Conservation (phyloP, 495 filamentous ascomycete species). For the Xylaria nigripes region DNA sequence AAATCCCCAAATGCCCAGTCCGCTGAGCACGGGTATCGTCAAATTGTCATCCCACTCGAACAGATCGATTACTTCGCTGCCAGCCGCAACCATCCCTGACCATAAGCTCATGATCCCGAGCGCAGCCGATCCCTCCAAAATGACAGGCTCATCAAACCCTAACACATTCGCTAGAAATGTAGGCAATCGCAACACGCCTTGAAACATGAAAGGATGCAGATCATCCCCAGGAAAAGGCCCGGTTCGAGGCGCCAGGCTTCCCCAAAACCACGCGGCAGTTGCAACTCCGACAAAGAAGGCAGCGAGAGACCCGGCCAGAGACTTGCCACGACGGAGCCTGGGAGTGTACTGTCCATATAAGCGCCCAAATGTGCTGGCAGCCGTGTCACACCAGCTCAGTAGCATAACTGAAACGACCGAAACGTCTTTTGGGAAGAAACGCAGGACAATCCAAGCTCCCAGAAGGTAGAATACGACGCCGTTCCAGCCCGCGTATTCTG, state of each 20-base stretch:
- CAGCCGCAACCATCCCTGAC: slow-evolving; percentile 76
- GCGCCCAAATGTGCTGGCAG: slow-evolving; percentile 85
- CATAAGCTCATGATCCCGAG: slow-evolving; percentile 79
- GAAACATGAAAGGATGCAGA: slow-evolving; percentile 68
- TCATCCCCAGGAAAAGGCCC: slow-evolving; percentile 60
- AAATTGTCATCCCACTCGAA: slow-evolving; percentile 96
- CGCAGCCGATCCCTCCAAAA: slow-evolving; percentile 59
- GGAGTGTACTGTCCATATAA: slow-evolving; percentile 83
- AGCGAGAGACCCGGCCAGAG: slow-evolving; percentile 77
- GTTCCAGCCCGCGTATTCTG: slow-evolving; percentile 85
- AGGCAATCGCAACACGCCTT: slow-evolving; percentile 60
- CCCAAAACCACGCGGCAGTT: slow-evolving; percentile 82
- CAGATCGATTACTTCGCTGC: slow-evolving; percentile 83
- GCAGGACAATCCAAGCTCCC: slow-evolving; percentile 76
- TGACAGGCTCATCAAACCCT: slow-evolving; percentile 39
- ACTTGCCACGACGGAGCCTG: slow-evolving; percentile 77
- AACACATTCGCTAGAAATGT: slow-evolving; percentile 42
- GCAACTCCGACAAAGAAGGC: slow-evolving; percentile 72
- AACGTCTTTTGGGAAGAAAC: slow-evolving; percentile 91
- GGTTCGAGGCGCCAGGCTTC: slow-evolving; percentile 63
- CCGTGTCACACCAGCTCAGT: slow-evolving; percentile 96
- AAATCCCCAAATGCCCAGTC: slow-evolving; percentile 86
- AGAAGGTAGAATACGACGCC: slow-evolving; percentile 95
- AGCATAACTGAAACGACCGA: slow-evolving; percentile 80
- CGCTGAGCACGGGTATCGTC: slow-evolving; percentile 88